phyloP scores from a whole-genome alignment of 2,329 filamentous ascomycete genomes.

The Phyllosticta citrichinensis region DNA sequence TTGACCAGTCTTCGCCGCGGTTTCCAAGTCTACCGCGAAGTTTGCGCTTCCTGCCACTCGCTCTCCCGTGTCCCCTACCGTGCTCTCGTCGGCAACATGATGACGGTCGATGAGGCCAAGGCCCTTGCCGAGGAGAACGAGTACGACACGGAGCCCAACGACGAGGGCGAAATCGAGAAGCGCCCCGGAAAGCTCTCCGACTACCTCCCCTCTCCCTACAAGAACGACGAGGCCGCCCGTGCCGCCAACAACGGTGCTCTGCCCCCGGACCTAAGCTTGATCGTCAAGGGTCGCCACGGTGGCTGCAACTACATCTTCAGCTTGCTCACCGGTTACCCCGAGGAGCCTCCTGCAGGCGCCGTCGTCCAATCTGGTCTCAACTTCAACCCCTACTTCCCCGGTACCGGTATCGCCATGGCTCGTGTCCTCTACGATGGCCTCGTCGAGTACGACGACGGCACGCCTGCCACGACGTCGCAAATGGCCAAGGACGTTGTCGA shows the following conservation, averaged over 20 bases:
- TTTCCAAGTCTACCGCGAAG: constrained; percentile 98
- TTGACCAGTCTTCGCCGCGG: constrained; percentile 76
- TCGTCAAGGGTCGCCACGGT: constrained; percentile 94
- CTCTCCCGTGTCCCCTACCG: constrained; percentile 91
- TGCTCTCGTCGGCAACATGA: constrained; percentile 74
- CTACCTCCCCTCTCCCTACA: constrained; percentile 90
- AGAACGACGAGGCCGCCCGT: constrained; percentile 97
- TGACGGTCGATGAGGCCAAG: constrained; percentile 98
- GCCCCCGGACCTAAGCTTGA: constrained; percentile 93
- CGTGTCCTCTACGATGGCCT: constrained; percentile 96
- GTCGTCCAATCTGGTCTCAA: constrained; percentile 81
- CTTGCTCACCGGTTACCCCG: constrained; percentile 92
- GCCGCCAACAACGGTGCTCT: constrained; percentile 97
- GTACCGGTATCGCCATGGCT: constrained; percentile 97
- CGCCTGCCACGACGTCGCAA: constrained; percentile 87
- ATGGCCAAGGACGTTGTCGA: constrained; percentile 99
- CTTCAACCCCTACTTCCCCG: constrained; percentile 99
- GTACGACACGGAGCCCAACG: constrained; percentile 95
- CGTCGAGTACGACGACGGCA: constrained; percentile 96
- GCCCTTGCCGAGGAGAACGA: constrained; percentile 94
- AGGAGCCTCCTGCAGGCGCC: constrained; percentile 86
- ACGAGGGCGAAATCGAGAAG: constrained; percentile 97
- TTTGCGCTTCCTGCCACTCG: constrained; percentile 96
- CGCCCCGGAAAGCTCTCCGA: constrained; percentile 97
- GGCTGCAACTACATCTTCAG: constrained; percentile 98